Conservation (phyloP, 2,329 filamentous ascomycete species). For the Escovopsis weberi region DNA sequence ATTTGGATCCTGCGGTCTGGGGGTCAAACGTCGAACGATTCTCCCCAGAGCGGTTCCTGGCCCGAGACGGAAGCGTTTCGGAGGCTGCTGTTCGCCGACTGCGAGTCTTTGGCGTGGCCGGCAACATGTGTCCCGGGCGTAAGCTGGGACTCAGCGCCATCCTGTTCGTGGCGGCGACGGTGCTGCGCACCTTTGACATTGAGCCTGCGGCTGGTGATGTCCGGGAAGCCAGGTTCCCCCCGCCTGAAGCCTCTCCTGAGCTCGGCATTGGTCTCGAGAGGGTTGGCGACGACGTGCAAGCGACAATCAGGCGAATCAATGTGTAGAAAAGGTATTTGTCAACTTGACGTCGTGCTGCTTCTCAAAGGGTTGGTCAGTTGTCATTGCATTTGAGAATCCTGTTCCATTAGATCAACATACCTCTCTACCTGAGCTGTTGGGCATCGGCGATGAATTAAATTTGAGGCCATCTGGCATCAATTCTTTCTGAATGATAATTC, state of each 20-base stretch:
- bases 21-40: constrained; percentile 14
- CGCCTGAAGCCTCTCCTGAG: constrained; percentile 11
- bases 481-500: no score
- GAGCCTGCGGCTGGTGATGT: constrained; percentile 5
- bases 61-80: constrained; percentile 9
- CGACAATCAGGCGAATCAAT: constrained; percentile 7
- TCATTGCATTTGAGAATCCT: no score
- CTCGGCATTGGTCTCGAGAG: constrained; percentile 19
- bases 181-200: constrained; percentile 16
- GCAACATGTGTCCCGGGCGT: constrained; percentile 18
- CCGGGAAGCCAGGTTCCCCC: constrained; percentile 5
- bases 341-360: background rate
- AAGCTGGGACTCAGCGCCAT: constrained; percentile 16
- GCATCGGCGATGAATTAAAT: no score
- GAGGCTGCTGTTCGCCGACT: constrained; percentile 12
- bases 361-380: no score
- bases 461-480: no score
- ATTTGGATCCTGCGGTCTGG: constrained; percentile 14
- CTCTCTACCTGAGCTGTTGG: no score
- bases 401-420: no score
- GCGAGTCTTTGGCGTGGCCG: constrained; percentile 17
- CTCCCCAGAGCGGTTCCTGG: constrained; percentile 15
- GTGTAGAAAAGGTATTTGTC: background rate
- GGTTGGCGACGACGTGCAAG: constrained; percentile 14
- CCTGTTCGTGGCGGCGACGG: constrained; percentile 13